phyloP scores from a whole-genome alignment of 495 filamentous ascomycete genomes.

The Talaromyces nanjingensis region DNA sequence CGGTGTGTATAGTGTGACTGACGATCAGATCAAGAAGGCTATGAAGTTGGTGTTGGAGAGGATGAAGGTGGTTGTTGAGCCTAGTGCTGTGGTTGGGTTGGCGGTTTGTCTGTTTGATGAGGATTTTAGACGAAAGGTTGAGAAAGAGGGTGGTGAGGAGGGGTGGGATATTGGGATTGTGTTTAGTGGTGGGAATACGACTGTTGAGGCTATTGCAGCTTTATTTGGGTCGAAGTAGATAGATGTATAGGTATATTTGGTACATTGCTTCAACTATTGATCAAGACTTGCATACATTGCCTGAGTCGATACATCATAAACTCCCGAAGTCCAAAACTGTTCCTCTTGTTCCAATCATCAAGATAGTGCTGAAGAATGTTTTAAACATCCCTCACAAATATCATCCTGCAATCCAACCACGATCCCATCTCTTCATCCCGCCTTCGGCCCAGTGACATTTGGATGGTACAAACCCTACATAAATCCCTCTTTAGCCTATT shows the following conservation, averaged over 20 bases:
- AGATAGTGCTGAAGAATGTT: too few relatives aligned
- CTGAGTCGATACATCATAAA: too few relatives aligned
- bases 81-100: conserved; percentile 77
- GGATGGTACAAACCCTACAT: background rate
- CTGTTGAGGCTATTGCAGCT: conserved; percentile 57
- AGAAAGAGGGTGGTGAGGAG: conserved; percentile 59
- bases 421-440: background rate
- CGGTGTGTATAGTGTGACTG: conserved; percentile 70
- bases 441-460: too few relatives aligned
- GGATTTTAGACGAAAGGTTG: conserved; percentile 66
- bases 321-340: too few relatives aligned
- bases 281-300: too few relatives aligned
- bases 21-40: conserved; percentile 74
- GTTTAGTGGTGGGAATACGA: conserved; percentile 87
- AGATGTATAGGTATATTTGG: background rate
- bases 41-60: conserved; percentile 77
- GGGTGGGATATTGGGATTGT: conserved; percentile 87
- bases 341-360: too few relatives aligned
- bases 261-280: background rate
- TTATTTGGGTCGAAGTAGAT: background rate
- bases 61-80: conserved; percentile 90
- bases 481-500: too few relatives aligned
- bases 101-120: conserved; percentile 81
- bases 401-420: background rate
- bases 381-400: too few relatives aligned